phyloP scores from a whole-genome alignment of 306 rosid genomes.

The Ammopiptanthus mongolicus region DNA sequence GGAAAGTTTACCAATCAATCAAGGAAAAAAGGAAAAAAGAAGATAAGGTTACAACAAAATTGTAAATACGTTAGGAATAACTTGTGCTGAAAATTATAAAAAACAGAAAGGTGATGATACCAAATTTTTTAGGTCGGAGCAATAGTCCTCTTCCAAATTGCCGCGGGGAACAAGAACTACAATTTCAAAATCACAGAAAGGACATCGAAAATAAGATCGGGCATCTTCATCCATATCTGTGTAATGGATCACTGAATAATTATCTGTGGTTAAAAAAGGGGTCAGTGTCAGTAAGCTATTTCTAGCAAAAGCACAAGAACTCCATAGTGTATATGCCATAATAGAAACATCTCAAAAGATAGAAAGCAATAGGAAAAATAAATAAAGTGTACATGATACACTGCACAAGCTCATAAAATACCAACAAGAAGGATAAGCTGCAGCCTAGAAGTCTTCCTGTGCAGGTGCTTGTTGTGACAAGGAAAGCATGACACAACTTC shows the following conservation, averaged over 20 bases:
- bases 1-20: not conserved
- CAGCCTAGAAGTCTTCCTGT: not conserved
- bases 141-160: conserved; percentile 82
- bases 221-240: conserved; percentile 64
- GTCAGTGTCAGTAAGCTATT: not conserved
- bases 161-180: conserved; percentile 53
- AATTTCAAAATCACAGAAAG: conserved; percentile 81
- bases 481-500: not conserved
- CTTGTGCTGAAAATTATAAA: not conserved
- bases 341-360: not conserved
- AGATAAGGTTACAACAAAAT: not conserved
- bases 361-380: not conserved
- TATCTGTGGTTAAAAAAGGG: conserved; percentile 31
- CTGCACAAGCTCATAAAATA: not conserved
- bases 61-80: not conserved
- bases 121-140: conserved; percentile 62
- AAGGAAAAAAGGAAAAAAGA: not conserved
- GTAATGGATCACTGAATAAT: conserved; percentile 31
- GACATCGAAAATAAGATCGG: conserved; percentile 59
- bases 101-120: conserved; percentile 41
- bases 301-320: conserved; percentile 11
- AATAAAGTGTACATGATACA: not conserved
- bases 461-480: not conserved
- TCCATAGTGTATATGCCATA: not conserved
- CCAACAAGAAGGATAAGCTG: not conserved